Conservation (phyloP, 805 yeast genomes). For the Wickerhamomyces pijperi region DNA sequence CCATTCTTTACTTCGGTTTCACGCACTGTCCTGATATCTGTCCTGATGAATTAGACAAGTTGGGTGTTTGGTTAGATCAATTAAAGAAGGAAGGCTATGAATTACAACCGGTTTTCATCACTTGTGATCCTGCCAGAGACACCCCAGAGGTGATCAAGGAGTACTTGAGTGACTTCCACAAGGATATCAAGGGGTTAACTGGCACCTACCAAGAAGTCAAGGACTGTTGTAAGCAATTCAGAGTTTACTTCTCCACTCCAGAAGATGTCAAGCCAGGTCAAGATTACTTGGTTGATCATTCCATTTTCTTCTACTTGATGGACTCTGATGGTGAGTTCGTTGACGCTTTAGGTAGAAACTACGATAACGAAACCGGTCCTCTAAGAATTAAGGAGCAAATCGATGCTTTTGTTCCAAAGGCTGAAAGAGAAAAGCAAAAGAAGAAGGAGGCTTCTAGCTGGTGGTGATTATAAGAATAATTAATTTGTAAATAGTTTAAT, state of each 20-base stretch:
- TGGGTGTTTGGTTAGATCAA: conserved; percentile 55
- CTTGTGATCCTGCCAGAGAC: conserved; percentile 96
- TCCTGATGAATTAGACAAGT: conserved; percentile 93
- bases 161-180: conserved; percentile 84
- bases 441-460: conserved; percentile 15
- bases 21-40: conserved; percentile 98
- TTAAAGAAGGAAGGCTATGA: conserved; percentile 48
- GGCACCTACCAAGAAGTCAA: conserved; percentile 84
- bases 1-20: conserved; percentile 89
- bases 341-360: conserved; percentile 90
- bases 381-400: conserved; percentile 68
- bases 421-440: conserved; percentile 55
- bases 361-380: conserved; percentile 67
- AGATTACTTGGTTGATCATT: conserved; percentile 93
- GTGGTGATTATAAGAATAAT: no score
- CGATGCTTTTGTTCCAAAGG: conserved; percentile 63
- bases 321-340: conserved; percentile 96
- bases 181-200: conserved; percentile 79
- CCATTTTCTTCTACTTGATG: conserved; percentile 94
- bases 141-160: conserved; percentile 74
- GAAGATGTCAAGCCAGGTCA: conserved; percentile 90
- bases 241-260: conserved; percentile 97
- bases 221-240: conserved; percentile 72
- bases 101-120: conserved; percentile 80
- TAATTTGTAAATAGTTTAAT: no score